Evolutionary conservation across 1,284 basidiomycete species (phyloP).

Genomic region (Singerocomus inundabilis): DNA sequence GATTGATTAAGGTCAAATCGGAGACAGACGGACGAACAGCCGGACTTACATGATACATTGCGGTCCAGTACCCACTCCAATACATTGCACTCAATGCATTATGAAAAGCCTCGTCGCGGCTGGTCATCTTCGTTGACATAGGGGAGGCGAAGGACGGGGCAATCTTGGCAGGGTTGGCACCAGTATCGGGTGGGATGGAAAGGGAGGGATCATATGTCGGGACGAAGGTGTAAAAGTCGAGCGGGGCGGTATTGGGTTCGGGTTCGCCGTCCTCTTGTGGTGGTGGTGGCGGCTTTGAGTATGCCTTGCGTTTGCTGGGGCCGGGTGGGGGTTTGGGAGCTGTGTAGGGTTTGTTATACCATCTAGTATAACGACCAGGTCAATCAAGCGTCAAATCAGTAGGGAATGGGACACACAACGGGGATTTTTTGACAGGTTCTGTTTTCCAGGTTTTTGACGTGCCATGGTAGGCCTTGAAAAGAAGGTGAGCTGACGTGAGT

Average conservation of each 20-base stretch:
- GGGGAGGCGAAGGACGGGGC: conserved; percentile 29
- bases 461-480: conserved; percentile 59
- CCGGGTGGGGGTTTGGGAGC: conserved; percentile 17
- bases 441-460: conserved; percentile 68
- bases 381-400: neutral
- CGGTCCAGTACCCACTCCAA: conserved; percentile 83
- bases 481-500: conserved; percentile 2
- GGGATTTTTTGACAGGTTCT: conserved; percentile 63
- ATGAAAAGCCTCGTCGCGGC: conserved; percentile 70
- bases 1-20: neutral
- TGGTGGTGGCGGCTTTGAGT: conserved; percentile 10
- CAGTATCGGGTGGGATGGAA: conserved; percentile 24
- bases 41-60: conserved; percentile 67
- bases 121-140: conserved; percentile 41
- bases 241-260: conserved; percentile 51
- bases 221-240: conserved; percentile 68
- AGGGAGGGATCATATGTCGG: conserved; percentile 63
- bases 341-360: conserved; percentile 69
- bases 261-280: conserved; percentile 3
- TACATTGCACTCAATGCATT: conserved; percentile 75
- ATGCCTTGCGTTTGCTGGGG: conserved; percentile 7
- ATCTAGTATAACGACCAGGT: conserved; percentile 41
- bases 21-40: neutral
- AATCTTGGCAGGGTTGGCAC: conserved; percentile 14
- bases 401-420: conserved; percentile 50